Percentiles rank a stretch among this genome's conserved stretches.
These are phyloP conservation scores for Themeda triandra DNA, from an alignment of 176 grass and related monocot species.

Conservation along the genomic window DNA sequence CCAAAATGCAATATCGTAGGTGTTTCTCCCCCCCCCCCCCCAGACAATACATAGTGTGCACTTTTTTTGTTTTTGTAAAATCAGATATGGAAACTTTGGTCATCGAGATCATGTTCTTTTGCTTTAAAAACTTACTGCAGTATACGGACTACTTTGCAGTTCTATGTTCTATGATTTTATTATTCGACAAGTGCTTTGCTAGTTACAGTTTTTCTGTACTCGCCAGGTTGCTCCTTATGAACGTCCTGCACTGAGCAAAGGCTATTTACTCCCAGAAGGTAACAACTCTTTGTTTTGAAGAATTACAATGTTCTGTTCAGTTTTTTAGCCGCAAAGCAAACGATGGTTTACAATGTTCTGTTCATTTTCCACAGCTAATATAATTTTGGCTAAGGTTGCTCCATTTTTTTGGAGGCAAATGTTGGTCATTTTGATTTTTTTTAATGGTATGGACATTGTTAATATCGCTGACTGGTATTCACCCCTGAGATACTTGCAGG, in stretches of 20 bases:
- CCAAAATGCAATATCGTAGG: background rate
- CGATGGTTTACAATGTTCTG: background rate
- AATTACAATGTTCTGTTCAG: background rate
- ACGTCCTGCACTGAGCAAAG: constrained; percentile 74
- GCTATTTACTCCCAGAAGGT: constrained; percentile 54
- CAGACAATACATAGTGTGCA: background rate
- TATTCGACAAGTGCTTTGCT: background rate
- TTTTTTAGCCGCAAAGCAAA: too few relatives aligned
- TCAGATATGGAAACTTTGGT: background rate
- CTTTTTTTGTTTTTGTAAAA: background rate
- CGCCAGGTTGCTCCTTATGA: constrained; percentile 69
- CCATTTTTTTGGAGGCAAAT: background rate
- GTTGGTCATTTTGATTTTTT: background rate
- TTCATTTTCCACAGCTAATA: background rate
- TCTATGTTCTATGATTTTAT: background rate
- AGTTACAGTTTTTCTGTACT: background rate
- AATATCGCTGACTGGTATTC: background rate
- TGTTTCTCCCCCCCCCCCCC: background rate
- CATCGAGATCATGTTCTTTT: background rate
- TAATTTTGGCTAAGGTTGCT: background rate
- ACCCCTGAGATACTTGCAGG: constrained; percentile 35
- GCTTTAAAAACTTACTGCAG: background rate
- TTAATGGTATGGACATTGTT: background rate
- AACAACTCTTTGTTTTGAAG: background rate
- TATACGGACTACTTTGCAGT: background rate